A percentile compares a stretch with the other conserved stretches of the same genome.
Evolutionary conservation across 2,329 filamentous ascomycete genomes (phyloP).

Genomic region (Westerdykella sp.): DNA sequence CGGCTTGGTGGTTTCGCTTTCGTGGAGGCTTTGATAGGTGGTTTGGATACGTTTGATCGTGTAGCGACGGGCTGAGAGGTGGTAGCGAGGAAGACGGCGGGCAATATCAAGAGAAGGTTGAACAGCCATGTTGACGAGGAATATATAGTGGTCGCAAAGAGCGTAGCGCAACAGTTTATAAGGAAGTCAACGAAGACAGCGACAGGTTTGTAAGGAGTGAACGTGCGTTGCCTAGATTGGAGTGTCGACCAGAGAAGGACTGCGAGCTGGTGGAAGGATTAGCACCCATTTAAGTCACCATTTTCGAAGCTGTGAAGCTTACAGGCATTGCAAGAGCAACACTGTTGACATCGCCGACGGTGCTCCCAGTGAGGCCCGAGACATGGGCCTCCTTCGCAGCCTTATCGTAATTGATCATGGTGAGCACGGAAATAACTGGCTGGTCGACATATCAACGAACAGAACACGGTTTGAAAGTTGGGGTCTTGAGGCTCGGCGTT

Average conservation of each 20-base stretch:
- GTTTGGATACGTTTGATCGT: conserved; percentile 6
- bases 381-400: conserved; percentile 92
- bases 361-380: conserved; percentile 79
- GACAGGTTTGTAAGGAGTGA: conserved; percentile 64
- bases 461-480: too few relatives aligned
- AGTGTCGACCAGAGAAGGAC: conserved; percentile 83
- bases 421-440: background rate
- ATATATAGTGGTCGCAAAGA: conserved; percentile 84
- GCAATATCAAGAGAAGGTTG: conserved; percentile 65
- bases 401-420: conserved; percentile 63
- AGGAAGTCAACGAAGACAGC: conserved; percentile 75
- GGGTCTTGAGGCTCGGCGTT: too few relatives aligned
- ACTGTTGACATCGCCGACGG: conserved; percentile 76
- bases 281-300: conserved; percentile 22
- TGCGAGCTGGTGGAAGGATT: conserved; percentile 54
- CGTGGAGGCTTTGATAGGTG: conserved; percentile 15
- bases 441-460: too few relatives aligned
- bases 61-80: conserved; percentile 21
- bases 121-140: conserved; percentile 67
- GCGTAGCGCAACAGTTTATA: conserved; percentile 73
- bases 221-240: conserved; percentile 77
- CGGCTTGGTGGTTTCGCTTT: conserved; percentile 36
- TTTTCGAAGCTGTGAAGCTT: conserved; percentile 30
- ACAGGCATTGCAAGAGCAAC: conserved; percentile 83
- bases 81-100: conserved; percentile 58